Conservation (phyloP, 179 eudicot species). For the Heliamphora pulchella region DNA sequence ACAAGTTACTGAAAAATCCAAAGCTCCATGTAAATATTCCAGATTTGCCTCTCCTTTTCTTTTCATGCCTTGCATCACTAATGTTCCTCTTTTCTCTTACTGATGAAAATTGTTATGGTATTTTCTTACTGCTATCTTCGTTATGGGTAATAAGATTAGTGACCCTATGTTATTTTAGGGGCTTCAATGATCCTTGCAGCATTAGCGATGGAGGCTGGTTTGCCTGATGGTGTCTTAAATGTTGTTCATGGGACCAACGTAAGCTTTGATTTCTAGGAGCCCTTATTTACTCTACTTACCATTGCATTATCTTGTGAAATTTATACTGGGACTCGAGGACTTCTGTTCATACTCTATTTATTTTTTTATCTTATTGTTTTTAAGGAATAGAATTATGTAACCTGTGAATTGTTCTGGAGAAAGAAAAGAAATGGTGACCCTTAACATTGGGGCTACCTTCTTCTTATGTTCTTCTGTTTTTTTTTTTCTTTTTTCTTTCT, state of each 20-base stretch:
- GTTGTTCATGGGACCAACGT: conserved; percentile 94
- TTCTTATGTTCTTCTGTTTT: background rate
- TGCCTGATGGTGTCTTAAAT: conserved; percentile 90
- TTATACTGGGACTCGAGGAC: background rate
- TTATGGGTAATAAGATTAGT: background rate
- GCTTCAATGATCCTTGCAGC: conserved; percentile 90
- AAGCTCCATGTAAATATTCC: background rate
- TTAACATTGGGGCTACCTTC: conserved; percentile 4
- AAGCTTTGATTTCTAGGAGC: conserved; percentile 21
- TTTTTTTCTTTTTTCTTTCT: background rate
- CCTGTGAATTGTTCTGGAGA: background rate
- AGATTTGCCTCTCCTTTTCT: background rate
- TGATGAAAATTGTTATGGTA: background rate
- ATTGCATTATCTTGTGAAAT: background rate
- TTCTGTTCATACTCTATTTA: background rate
- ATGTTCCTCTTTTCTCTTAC: background rate
- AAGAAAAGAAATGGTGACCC: background rate
- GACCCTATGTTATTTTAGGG: conserved; percentile 35
- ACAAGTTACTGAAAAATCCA: background rate
- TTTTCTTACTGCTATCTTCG: background rate
- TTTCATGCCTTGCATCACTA: background rate
- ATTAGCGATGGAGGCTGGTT: conserved; percentile 97
- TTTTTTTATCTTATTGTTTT: background rate
- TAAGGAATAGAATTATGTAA: background rate
- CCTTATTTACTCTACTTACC: background rate